Evolutionary conservation across 2,329 filamentous ascomycete species (phyloP), one percentile per base, ranked within the genome.

Genomic region (Bipolaris oryzae): DNA sequence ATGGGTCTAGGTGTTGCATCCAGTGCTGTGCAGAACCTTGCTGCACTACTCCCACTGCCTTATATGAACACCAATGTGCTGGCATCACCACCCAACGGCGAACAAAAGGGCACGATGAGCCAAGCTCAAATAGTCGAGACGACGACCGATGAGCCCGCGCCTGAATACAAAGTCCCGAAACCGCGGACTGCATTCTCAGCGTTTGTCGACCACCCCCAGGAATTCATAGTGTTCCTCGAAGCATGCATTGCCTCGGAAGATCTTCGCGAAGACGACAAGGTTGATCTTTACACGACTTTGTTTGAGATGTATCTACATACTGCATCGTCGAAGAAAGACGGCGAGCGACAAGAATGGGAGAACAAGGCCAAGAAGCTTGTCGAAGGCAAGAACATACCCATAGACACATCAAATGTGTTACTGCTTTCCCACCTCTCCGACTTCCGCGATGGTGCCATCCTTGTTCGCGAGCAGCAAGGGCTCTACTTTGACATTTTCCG

Each of bases 251-350:
- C 87, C 47, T 88, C 92, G 55, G 81, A 87, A 18, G 83, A 85
- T 20, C 77, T 96, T n/a, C 87, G 86, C 18, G 82, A 90, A 34
- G 84, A 87, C 7, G 90, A 97, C 72, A 90, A 87, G 61, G 85
- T 89, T 1, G 96, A 99, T 74, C 82, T 99, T 15, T 95, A 95
- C 71, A 98, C 94, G 0, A 97, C 96, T 0, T 77, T 99, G 13
- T 98, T 99, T 71, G 96, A 99, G 76, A 98, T 99, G 90, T 99
- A 98, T 72, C 81, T 99, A 7, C 90, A 96, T 75, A 95, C 92
- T 67, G 90, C 94, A 20, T 89, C 87, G 57, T 86, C 88, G 55
- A 89, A 89, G 69, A 90, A 88, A 68, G 88, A 88, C 75, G 72
- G 76, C 33, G 84, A 92, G 60, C 87, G 89, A 62, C 85, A 89